These are phyloP conservation scores for Cladosporium austrohemisphaericum DNA, from an alignment of 2,329 filamentous ascomycete species.

Conservation along the genomic window DNA sequence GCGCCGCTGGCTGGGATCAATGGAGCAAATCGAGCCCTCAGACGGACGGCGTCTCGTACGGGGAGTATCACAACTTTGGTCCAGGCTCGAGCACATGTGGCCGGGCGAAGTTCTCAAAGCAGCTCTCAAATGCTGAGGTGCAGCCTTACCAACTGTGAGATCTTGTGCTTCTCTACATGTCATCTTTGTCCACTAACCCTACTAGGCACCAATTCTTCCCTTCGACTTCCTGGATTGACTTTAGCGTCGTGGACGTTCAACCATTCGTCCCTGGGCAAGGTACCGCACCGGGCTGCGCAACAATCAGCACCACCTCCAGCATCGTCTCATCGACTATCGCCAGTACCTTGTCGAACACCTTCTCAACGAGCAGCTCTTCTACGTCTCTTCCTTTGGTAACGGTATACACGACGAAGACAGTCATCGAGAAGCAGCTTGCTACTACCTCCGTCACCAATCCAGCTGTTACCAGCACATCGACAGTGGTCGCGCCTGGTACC, in stretches of 20 bases:
- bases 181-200: neutral
- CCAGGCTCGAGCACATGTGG: constrained; percentile 33
- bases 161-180: too few relatives aligned
- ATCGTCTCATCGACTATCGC: neutral
- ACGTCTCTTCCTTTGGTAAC: constrained; percentile 22
- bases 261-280: constrained; percentile 37
- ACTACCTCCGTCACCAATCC: constrained; percentile 30
- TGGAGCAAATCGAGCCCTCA: constrained; percentile 31
- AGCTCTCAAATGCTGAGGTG: constrained; percentile 36
- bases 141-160: constrained; percentile 38
- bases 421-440: constrained; percentile 26
- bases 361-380: neutral
- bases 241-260: constrained; percentile 36
- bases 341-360: neutral
- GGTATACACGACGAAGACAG: constrained; percentile 27
- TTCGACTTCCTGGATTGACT: constrained; percentile 42
- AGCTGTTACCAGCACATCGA: constrained; percentile 23
- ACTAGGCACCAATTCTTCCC: constrained; percentile 37
- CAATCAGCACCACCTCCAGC: constrained; percentile 1
- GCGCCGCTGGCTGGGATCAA: constrained; percentile 28
- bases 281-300: constrained; percentile 24
- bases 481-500: constrained; percentile 27
- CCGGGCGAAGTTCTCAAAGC: constrained; percentile 36
- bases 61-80: constrained; percentile 38
- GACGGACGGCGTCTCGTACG: constrained; percentile 29